Base-by-base conservation (phyloP, 176 grass and related monocot genomes). In the Oryza meyeriana region DNA sequence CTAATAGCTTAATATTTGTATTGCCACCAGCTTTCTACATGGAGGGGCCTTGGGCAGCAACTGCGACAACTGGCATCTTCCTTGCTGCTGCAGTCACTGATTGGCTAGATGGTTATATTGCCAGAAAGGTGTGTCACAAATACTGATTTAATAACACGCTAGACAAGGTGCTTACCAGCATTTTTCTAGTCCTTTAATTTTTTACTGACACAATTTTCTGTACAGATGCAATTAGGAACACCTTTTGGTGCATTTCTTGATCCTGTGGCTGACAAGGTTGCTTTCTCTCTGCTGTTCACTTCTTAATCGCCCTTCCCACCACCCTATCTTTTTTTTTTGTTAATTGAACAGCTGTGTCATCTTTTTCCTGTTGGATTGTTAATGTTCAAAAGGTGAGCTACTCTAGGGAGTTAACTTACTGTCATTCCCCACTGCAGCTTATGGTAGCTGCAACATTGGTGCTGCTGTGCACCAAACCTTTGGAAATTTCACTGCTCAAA, bases 221-320 rank as follows among this genome's bases (percentile, higher is more conserved):
- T 72, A 63, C 84, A 99, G 97, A 99, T 96, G 97, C 86, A 85
- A 45, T 84, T 99, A 78, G 93, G 97, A 65, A 95, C 97, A 66
- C 87, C 93, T 72, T 99, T 99, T 83, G 97, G 97, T 83, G 97
- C 97, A 87, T 99, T 99, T 96, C 91, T 99, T 61, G 97, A 99
- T 90, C 97, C 97, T 75, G 97, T 99, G 34, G 97, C 97, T 42
- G 97, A 99, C 84, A 99, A 99, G 97, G 97, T 99, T 85, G 26
- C 11, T 76, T 66, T 85, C 55, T 83, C 42, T 84, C 64, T 79
- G 25, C 38, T 35, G 16, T 22, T 58, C 26, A 28, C 58, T 73
- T 64, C 76, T 86, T 39, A 70, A 36, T 78, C 63, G 6, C 16
- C 14, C 33, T 66, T 74, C 44, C 13, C 22, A 71, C 13, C 22